These are phyloP conservation scores for Phoenix roebelenii DNA, from an alignment of 176 grass and related monocot genomes.

Conservation along the genomic window DNA sequence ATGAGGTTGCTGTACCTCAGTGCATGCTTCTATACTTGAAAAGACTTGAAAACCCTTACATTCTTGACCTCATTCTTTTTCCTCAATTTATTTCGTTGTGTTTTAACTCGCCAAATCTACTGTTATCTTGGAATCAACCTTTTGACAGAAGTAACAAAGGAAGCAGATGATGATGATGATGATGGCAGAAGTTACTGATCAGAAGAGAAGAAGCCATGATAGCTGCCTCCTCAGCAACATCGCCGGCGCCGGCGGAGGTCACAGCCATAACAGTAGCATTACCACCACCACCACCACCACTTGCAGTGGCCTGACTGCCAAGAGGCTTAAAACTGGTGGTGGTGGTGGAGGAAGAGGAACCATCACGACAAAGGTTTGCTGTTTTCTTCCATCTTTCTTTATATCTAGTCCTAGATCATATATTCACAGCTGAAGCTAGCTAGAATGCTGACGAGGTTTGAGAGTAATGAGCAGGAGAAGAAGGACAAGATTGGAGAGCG, in stretches of 20 bases:
- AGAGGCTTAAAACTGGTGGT: conserved; percentile 49
- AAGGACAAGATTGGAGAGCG: conserved; percentile 87
- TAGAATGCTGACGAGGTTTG: background rate
- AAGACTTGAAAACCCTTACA: background rate
- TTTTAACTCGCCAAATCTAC: background rate
- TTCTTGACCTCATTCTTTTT: conserved; percentile 17
- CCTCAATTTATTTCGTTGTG: background rate
- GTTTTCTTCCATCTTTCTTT: background rate
- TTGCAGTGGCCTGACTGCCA: conserved; percentile 37
- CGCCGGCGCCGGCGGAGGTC: background rate
- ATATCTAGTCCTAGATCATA: no score
- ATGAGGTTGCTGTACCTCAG: background rate
- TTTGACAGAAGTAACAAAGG: conserved; percentile 22
- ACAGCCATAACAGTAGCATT: conserved; percentile 1
- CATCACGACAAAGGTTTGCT: conserved; percentile 38
- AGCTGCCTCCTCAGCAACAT: conserved; percentile 28
- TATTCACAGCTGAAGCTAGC: no score
- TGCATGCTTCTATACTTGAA: conserved; percentile 1
- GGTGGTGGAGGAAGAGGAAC: conserved; percentile 9
- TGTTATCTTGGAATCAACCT: conserved; percentile 1
- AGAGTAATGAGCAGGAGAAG: conserved; percentile 58
- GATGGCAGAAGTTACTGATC: conserved; percentile 59
- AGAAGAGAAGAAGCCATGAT: conserved; percentile 52
- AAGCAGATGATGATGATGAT: conserved; percentile 63
- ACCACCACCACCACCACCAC: conserved; percentile 11